phyloP scores from a whole-genome alignment of 257 asterid species.

The Gynochthodes officinalis region DNA sequence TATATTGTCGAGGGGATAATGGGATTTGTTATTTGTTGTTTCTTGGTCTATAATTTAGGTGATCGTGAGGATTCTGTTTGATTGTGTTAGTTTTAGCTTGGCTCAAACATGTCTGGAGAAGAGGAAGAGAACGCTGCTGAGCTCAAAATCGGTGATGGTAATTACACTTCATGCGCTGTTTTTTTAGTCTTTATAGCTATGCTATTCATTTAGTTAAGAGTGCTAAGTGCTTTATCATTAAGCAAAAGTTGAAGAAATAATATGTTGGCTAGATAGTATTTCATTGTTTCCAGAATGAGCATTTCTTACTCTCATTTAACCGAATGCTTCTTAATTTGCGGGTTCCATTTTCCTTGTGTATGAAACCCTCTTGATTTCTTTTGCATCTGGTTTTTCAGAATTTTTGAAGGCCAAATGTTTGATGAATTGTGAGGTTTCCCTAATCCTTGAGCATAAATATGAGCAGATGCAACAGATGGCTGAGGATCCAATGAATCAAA shows the following conservation, averaged over 20 bases:
- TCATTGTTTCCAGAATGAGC: neutral
- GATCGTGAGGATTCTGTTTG: neutral
- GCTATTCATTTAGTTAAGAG: neutral
- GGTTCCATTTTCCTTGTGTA: neutral
- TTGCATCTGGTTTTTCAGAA: slow-evolving; percentile 24
- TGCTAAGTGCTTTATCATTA: neutral
- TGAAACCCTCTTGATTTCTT: neutral
- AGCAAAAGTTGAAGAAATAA: neutral
- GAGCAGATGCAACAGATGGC: slow-evolving; percentile 97
- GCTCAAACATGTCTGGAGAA: slow-evolving; percentile 6
- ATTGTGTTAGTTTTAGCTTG: neutral
- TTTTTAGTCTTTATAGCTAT: neutral
- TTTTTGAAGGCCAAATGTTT: slow-evolving; percentile 92
- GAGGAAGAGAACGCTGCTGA: slow-evolving; percentile 11
- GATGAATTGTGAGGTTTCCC: slow-evolving; percentile 91
- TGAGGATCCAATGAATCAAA: slow-evolving; percentile 82
- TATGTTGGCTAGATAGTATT: neutral
- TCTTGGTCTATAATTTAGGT: neutral
- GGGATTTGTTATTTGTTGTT: neutral
- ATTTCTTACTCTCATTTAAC: too few species aligned
- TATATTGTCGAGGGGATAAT: neutral
- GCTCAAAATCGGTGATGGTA: slow-evolving; percentile 11
- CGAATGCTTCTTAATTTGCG: neutral
- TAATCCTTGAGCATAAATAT: slow-evolving; percentile 85
- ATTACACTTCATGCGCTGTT: neutral